phyloP scores from a whole-genome alignment of 1,284 basidiomycete species.

The Cutaneotrichosporon spelunceum region DNA sequence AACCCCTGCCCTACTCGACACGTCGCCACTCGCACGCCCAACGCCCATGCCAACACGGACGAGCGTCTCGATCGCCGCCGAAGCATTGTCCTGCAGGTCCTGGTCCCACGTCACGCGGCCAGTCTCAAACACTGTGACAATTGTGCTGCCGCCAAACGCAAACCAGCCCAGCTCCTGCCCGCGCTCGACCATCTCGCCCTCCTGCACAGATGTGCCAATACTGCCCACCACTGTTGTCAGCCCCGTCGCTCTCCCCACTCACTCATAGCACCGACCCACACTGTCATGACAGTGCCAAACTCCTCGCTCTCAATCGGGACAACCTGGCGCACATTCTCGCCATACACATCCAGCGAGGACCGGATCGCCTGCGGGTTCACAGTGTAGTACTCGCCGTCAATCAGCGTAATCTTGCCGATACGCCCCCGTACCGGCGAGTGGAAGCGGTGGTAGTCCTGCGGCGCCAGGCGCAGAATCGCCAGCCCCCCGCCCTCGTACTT shows the following conservation, averaged over 20 bases:
- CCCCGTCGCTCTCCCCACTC: constrained; percentile 20
- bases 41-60: constrained; percentile 84
- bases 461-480: constrained; percentile 82
- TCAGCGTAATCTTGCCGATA: constrained; percentile 74
- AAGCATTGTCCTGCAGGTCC: constrained; percentile 81
- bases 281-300: constrained; percentile 83
- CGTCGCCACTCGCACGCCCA: too few species aligned
- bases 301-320: constrained; percentile 80
- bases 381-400: constrained; percentile 85
- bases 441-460: constrained; percentile 96
- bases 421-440: constrained; percentile 84
- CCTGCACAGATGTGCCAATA: constrained; percentile 77
- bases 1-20: neutral
- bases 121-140: constrained; percentile 80
- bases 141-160: constrained; percentile 89
- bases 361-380: constrained; percentile 62
- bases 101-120: constrained; percentile 82
- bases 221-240: constrained; percentile 68
- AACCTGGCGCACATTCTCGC: constrained; percentile 86
- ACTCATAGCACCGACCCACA: constrained; percentile 86
- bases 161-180: constrained; percentile 93
- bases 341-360: constrained; percentile 76
- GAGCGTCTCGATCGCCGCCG: constrained; percentile 76
- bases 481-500: constrained; percentile 70
- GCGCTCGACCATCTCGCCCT: constrained; percentile 72